Base-by-base conservation (phyloP, 176 grass and related monocot genomes). In the Avena insularis region DNA sequence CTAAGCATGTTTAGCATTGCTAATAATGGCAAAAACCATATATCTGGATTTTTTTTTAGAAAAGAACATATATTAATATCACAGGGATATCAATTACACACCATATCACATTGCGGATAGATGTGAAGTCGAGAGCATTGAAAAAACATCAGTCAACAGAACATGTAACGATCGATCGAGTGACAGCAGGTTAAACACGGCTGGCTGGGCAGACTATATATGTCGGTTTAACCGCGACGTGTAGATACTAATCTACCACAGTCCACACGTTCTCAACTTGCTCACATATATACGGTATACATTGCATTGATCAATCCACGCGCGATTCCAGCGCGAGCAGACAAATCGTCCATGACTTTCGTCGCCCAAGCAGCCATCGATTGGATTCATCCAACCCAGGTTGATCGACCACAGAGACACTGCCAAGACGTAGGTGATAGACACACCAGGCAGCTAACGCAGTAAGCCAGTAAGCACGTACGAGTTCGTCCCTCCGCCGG, bases 171-270 rank as follows among this genome's bases (percentile, higher is more conserved):
- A 66, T 66, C 62, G 12, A 66, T 66, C 5, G 27, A 29, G 12
- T 66, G 27, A 35, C 63, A 33, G 27, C 63, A 66, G 63, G 8
- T 66, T 33, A 29, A 7, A 66, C 12, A 66, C 63, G 27, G 63
- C 63, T 66, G 63, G 25, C 63, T 33, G 12, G 12, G 63, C 12
- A 29, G 25, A 65, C 23, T 13, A 65, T 64, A 13, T 53, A 81
- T 61, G 55, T 89, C 36, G 27, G 53, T 89, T 80, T 61, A 80
- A 73, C 50, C 61, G 51, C 72, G 51, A 71, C 72, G 83, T 68
- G 49, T 49, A 66, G 49, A 14, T 65, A 65, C 50, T 1, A 6
- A 6, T 21, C 25, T 29, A 17, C 40, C 40, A 43, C 40, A 43
- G 40, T 43, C 53, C 63, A 15, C 53, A 53, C 2, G 1, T 4